Evolutionary conservation across 805 yeast genomes (phyloP).

Genomic region (Candida ponderosae): DNA sequence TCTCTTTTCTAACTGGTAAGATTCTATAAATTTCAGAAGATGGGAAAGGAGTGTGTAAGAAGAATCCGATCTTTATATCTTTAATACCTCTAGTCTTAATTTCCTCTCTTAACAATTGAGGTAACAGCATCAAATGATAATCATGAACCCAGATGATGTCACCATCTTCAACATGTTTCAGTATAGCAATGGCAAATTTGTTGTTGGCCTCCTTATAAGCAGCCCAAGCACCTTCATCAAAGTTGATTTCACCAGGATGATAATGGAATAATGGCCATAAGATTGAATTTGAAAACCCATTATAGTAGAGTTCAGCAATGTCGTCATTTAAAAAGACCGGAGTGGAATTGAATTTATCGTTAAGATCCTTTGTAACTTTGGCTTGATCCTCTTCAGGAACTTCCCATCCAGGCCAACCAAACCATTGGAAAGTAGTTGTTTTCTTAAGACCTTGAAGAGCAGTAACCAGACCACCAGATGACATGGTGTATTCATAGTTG

Average conservation of each 20-base stretch:
- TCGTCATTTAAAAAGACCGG: slow-evolving; percentile 87
- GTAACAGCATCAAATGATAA: slow-evolving; percentile 92
- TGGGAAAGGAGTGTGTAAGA: slow-evolving; percentile 97
- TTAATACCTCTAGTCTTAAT: slow-evolving; percentile 36
- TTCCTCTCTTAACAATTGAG: slow-evolving; percentile 71
- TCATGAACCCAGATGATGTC: slow-evolving; percentile 98
- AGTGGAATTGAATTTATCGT: slow-evolving; percentile 74
- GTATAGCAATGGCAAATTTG: slow-evolving; percentile 68
- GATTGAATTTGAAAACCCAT: slow-evolving; percentile 91
- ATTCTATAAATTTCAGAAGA: slow-evolving; percentile 94
- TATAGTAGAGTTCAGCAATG: slow-evolving; percentile 91
- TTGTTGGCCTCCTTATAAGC: slow-evolving; percentile 92
- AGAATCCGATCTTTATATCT: slow-evolving; percentile 80
- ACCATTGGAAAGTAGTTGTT: slow-evolving; percentile 84
- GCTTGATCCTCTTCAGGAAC: slow-evolving; percentile 71
- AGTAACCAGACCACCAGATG: slow-evolving; percentile 95
- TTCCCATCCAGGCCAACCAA: slow-evolving; percentile 96
- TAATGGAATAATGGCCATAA: slow-evolving; percentile 98
- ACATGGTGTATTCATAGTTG: slow-evolving; percentile 77
- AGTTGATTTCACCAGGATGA: slow-evolving; percentile 98
- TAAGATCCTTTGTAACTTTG: slow-evolving; percentile 60
- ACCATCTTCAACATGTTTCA: slow-evolving; percentile 62
- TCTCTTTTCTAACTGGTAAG: slow-evolving; percentile 90
- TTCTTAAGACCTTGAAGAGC: slow-evolving; percentile 89
- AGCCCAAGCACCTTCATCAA: slow-evolving; percentile 96